phyloP scores from a whole-genome alignment of 148 eudicot species.

The Persicaria tinctoria region DNA sequence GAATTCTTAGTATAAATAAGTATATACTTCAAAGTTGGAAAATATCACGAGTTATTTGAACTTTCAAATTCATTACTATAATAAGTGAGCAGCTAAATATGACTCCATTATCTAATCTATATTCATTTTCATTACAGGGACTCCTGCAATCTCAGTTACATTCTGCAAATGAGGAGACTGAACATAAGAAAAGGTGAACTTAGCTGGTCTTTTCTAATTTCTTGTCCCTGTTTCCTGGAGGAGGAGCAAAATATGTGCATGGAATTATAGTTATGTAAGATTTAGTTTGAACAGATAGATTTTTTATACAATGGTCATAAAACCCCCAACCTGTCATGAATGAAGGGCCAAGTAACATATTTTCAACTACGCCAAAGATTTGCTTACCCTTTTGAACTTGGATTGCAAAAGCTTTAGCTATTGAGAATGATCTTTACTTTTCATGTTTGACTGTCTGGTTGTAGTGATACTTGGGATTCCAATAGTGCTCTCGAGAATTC shows the following conservation, averaged over 20 bases:
- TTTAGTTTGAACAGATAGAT: neutral
- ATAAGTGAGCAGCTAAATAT: neutral
- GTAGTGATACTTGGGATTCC: conserved; percentile 76
- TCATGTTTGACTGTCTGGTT: conserved; percentile 19
- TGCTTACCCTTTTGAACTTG: neutral
- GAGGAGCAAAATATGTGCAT: neutral
- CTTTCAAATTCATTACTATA: neutral
- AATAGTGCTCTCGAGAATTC: conserved; percentile 81
- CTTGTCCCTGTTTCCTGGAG: neutral
- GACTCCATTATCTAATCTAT: neutral
- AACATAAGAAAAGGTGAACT: conserved; percentile 11
- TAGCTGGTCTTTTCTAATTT: neutral
- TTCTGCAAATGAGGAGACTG: conserved; percentile 11
- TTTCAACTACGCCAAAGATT: neutral
- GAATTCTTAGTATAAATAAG: neutral
- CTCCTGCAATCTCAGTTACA: conserved; percentile 6
- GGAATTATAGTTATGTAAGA: neutral
- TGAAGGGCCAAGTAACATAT: neutral
- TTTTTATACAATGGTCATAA: neutral
- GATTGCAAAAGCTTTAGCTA: neutral
- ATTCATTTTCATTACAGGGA: neutral
- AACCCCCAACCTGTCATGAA: neutral
- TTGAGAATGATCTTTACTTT: conserved; percentile 10
- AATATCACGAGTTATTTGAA: neutral
- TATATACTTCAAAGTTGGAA: neutral